Evolutionary conservation across 768 basidiomycete genomes (phyloP).

Genomic region (Pleurotus cornucopiae): DNA sequence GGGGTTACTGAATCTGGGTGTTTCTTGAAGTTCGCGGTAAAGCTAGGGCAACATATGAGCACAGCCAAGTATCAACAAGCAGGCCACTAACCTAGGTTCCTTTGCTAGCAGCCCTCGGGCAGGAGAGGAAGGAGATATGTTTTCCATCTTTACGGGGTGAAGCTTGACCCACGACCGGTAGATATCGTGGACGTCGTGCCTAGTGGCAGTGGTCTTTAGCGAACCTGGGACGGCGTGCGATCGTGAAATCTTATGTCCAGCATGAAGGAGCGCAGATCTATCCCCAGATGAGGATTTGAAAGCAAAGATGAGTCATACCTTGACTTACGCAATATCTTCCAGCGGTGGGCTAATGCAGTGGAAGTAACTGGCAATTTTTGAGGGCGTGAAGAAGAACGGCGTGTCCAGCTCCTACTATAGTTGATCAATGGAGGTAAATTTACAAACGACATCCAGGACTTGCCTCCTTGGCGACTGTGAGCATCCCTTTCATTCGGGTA

Average conservation of each 20-base stretch:
- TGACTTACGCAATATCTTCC: slow-evolving; percentile 67
- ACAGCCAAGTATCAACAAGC: not conserved
- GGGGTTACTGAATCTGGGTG: slow-evolving; percentile 64
- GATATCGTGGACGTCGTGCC: slow-evolving; percentile 71
- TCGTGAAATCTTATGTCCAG: slow-evolving; percentile 78
- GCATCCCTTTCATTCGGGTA: slow-evolving; percentile 91
- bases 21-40: slow-evolving; percentile 66
- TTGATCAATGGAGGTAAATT: not conserved
- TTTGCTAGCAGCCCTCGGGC: slow-evolving; percentile 64
- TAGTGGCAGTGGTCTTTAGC: slow-evolving; percentile 82
- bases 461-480: slow-evolving; percentile 85
- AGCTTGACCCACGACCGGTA: slow-evolving; percentile 80
- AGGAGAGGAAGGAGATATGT: slow-evolving; percentile 72
- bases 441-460: slow-evolving; percentile 14
- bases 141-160: slow-evolving; percentile 82
- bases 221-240: slow-evolving; percentile 90
- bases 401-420: slow-evolving; percentile 59
- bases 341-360: slow-evolving; percentile 77
- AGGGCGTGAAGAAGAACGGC: slow-evolving; percentile 88
- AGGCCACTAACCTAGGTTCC: slow-evolving; percentile 52
- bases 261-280: slow-evolving; percentile 88
- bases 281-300: not conserved
- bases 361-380: slow-evolving; percentile 74
- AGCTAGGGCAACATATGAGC: slow-evolving; percentile 28
- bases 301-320: not conserved